Evolutionary conservation across 768 basidiomycete genomes (phyloP).

Genomic region (Lactifluus rugatus): DNA sequence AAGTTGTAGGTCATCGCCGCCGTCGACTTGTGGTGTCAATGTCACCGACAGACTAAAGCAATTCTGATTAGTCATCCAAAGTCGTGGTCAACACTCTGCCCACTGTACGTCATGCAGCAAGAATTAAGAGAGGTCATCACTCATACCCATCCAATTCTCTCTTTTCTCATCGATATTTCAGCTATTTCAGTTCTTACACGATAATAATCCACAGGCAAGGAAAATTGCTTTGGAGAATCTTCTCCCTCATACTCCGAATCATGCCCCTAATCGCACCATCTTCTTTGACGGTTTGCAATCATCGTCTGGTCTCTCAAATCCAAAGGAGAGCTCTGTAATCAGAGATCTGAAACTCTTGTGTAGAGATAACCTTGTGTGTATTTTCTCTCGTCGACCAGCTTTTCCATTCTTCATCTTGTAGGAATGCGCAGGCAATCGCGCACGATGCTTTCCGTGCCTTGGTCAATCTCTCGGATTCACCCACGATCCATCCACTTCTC

Average conservation of each 20-base stretch:
- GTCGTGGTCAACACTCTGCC: not conserved
- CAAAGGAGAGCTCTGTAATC: conserved; percentile 58
- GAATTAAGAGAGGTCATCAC: conserved; percentile 20
- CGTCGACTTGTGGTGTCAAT: not conserved
- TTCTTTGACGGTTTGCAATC: conserved; percentile 57
- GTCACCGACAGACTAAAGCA: not conserved
- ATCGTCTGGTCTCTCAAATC: conserved; percentile 43
- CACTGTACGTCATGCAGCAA: conserved; percentile 1
- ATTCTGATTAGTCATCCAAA: conserved; percentile 8
- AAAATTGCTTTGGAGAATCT: conserved; percentile 81
- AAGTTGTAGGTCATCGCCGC: conserved; percentile 62
- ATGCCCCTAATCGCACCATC: conserved; percentile 59
- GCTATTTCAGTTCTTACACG: conserved; percentile 78
- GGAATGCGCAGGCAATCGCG: conserved; percentile 55
- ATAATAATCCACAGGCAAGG: conserved; percentile 79
- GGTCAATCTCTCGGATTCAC: conserved; percentile 85
- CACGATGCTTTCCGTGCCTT: conserved; percentile 93
- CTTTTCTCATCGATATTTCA: conserved; percentile 26
- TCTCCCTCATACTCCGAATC: conserved; percentile 65
- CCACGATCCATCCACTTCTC: conserved; percentile 53
- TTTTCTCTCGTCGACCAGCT: conserved; percentile 4
- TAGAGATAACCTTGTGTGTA: conserved; percentile 70
- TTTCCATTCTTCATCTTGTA: not conserved
- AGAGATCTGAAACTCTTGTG: conserved; percentile 81
- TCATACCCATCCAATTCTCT: not conserved